These are phyloP conservation scores for Apiotrichum brassicae DNA, from an alignment of 1,284 basidiomycete species.

Conservation along the genomic window DNA sequence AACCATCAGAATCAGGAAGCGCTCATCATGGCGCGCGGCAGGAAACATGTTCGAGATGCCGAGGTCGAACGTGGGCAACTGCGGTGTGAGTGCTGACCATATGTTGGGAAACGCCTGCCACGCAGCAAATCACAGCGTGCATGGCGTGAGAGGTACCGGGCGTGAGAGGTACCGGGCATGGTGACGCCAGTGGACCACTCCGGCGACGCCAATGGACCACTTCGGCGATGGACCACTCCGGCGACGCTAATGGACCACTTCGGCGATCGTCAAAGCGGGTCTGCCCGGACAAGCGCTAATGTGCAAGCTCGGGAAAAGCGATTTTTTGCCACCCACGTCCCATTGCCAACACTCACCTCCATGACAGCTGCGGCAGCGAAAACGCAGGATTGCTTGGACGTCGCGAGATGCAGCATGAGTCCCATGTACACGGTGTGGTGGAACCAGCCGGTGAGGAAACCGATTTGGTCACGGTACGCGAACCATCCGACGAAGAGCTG, in stretches of 20 bases:
- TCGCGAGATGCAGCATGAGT: conserved; percentile 51
- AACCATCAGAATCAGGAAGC: conserved; percentile 56
- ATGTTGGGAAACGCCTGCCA: too few relatives aligned
- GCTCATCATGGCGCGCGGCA: conserved; percentile 50
- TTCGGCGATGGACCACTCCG: too few relatives aligned
- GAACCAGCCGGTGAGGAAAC: conserved; percentile 56
- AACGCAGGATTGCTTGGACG: conserved; percentile 48
- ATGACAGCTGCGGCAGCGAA: conserved; percentile 53
- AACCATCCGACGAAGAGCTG: conserved; percentile 37
- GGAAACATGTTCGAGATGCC: conserved; percentile 53
- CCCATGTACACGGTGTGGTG: conserved; percentile 56
- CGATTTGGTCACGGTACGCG: conserved; percentile 47
- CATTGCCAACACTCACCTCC: conserved; percentile 46
- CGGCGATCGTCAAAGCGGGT: too few relatives aligned
- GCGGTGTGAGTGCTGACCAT: neutral
- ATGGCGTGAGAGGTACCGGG: too few relatives aligned
- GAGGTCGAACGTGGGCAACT: conserved; percentile 57
- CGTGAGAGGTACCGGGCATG: too few relatives aligned
- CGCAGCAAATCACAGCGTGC: too few relatives aligned
- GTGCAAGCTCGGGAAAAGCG: too few relatives aligned
- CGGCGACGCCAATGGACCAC: too few relatives aligned
- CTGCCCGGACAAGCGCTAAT: too few relatives aligned
- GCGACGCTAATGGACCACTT: too few relatives aligned
- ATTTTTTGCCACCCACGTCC: too few relatives aligned
- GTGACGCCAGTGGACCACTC: too few relatives aligned